These are phyloP conservation scores for Elongisporangium anandrum DNA, from an alignment of 352 stramenopile species.

Conservation along the genomic window DNA sequence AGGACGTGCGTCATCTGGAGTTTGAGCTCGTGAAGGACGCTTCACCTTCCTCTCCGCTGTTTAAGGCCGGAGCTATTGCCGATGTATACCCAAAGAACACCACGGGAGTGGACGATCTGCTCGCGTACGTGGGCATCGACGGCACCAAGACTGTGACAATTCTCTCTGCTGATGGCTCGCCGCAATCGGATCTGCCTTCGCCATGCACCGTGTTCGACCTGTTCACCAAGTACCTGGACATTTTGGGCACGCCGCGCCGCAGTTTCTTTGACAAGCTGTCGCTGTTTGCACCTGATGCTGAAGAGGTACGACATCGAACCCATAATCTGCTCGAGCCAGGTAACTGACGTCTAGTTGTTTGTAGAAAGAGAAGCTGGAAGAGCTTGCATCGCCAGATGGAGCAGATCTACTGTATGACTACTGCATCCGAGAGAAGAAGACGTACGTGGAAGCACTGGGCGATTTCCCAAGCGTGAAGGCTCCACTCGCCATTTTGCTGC, in stretches of 20 bases:
- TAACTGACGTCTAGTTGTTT: not conserved
- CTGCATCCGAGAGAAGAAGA: conserved; percentile 90
- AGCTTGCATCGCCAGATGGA: conserved; percentile 84
- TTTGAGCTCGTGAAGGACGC: conserved; percentile 12
- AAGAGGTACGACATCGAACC: conserved; percentile 50
- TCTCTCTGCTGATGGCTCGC: conserved; percentile 31
- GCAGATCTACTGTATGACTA: conserved; percentile 93
- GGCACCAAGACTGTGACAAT: conserved; percentile 45
- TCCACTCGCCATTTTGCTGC: conserved; percentile 67
- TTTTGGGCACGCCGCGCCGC: conserved; percentile 80
- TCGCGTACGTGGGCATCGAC: conserved; percentile 42
- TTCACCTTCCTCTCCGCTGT: conserved; percentile 12
- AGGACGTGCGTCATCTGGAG: conserved; percentile 80
- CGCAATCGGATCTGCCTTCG: conserved; percentile 49
- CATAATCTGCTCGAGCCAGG: not conserved
- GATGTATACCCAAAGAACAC: conserved; percentile 80
- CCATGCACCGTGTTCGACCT: conserved; percentile 54
- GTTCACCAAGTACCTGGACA: conserved; percentile 83
- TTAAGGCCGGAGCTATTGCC: conserved; percentile 64
- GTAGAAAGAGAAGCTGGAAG: conserved; percentile 88
- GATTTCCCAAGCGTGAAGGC: conserved; percentile 83
- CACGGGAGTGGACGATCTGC: conserved; percentile 57
- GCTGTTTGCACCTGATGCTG: conserved; percentile 69
- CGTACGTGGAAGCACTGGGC: conserved; percentile 80
- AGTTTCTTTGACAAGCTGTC: conserved; percentile 87